Evolutionary conservation across 768 basidiomycete species (phyloP).

Genomic region (Cubamyces lactineus): DNA sequence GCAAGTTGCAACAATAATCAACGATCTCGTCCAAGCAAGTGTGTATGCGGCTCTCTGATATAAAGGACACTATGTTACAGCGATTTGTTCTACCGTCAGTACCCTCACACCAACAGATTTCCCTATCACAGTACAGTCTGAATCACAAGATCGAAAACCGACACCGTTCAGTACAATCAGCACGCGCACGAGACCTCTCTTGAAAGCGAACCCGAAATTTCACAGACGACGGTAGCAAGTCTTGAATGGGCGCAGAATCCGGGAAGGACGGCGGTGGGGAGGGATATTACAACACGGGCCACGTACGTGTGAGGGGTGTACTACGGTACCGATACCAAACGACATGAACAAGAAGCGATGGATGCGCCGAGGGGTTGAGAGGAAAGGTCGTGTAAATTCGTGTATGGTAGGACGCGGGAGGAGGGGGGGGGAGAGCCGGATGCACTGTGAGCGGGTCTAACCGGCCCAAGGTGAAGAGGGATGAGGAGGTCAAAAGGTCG

Average conservation of each 20-base stretch:
- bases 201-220: background rate
- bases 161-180: no score
- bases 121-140: no score
- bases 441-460: background rate
- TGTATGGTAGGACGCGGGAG: background rate
- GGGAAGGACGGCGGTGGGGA: background rate
- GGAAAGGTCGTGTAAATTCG: background rate
- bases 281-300: background rate
- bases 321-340: conserved; percentile 3
- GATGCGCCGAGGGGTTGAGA: background rate
- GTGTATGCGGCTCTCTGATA: background rate
- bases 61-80: no score
- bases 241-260: background rate
- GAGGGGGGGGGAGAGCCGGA: no score
- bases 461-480: background rate
- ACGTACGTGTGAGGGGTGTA: background rate
- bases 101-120: no score
- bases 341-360: conserved; percentile 1
- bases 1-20: background rate
- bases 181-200: background rate
- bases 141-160: no score
- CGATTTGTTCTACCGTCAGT: no score
- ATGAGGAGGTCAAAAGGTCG: background rate
- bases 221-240: background rate
- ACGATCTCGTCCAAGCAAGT: background rate